These are phyloP conservation scores for Colletotrichum eremochloae DNA, from an alignment of 2,329 filamentous ascomycete genomes.

Conservation along the genomic window DNA sequence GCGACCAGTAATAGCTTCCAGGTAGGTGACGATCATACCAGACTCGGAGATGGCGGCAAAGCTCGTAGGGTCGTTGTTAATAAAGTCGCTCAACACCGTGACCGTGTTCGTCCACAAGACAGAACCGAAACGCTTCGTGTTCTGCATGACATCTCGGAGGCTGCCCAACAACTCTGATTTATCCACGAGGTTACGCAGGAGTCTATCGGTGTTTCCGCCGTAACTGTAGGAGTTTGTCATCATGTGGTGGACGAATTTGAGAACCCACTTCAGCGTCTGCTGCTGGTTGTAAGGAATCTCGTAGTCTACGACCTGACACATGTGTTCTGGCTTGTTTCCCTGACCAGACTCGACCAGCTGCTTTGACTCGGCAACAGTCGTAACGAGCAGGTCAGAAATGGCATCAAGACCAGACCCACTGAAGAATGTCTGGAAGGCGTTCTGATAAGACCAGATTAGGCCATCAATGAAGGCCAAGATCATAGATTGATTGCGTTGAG, in stretches of 20 bases:
- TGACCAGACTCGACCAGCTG: slow-evolving; percentile 75
- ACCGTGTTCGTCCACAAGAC: slow-evolving; percentile 97
- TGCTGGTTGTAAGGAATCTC: slow-evolving; percentile 93
- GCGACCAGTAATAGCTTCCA: slow-evolving; percentile 81
- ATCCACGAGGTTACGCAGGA: slow-evolving; percentile 93
- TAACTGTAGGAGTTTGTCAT: slow-evolving; percentile 81
- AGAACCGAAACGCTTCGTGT: slow-evolving; percentile 85
- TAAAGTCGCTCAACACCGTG: slow-evolving; percentile 93
- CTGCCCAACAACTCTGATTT: slow-evolving; percentile 86
- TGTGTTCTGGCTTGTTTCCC: slow-evolving; percentile 76
- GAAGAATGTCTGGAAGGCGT: slow-evolving; percentile 87
- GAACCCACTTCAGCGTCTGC: slow-evolving; percentile 90
- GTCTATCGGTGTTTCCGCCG: slow-evolving; percentile 86
- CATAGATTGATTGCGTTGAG: slow-evolving; percentile 85
- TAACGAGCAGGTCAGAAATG: slow-evolving; percentile 88
- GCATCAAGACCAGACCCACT: slow-evolving; percentile 86
- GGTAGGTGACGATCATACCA: slow-evolving; percentile 86
- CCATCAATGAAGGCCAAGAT: slow-evolving; percentile 90
- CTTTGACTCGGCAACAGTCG: slow-evolving; percentile 80
- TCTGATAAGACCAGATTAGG: slow-evolving; percentile 86
- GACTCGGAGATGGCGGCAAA: slow-evolving; percentile 97
- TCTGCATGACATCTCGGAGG: slow-evolving; percentile 84
- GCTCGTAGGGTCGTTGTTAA: slow-evolving; percentile 98
- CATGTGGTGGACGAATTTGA: slow-evolving; percentile 97
- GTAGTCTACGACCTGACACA: slow-evolving; percentile 91